phyloP scores from a whole-genome alignment of 257 asterid genomes.

The Petrea volubilis region DNA sequence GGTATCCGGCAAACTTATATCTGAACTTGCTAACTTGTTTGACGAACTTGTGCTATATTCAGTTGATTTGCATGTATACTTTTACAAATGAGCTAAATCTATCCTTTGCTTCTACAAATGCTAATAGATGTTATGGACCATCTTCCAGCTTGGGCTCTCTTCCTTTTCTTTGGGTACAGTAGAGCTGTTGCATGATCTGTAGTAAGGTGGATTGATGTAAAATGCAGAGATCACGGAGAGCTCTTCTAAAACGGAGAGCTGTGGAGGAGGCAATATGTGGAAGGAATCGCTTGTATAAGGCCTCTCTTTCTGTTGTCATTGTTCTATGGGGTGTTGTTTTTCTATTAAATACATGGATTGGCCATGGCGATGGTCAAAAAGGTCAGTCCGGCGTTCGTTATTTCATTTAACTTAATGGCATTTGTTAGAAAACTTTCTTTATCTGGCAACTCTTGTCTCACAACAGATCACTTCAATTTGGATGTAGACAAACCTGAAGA shows the following conservation, averaged over 20 bases:
- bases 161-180: not conserved
- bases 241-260: slow-evolving; percentile 94
- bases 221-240: slow-evolving; percentile 95
- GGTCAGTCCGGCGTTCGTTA: slow-evolving; percentile 49
- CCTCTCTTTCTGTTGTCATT: slow-evolving; percentile 61
- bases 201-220: slow-evolving; percentile 64
- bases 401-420: not conserved
- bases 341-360: slow-evolving; percentile 73
- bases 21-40: not conserved
- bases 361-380: slow-evolving; percentile 65
- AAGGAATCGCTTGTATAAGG: slow-evolving; percentile 53
- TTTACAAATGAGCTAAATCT: not conserved
- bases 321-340: slow-evolving; percentile 78
- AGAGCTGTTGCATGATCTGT: slow-evolving; percentile 28
- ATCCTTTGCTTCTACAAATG: not conserved
- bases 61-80: not conserved
- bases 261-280: slow-evolving; percentile 55
- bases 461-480: not conserved
- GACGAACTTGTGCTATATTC: not conserved
- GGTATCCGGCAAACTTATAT: not conserved
- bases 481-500: slow-evolving; percentile 50
- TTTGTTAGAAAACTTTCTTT: not conserved
- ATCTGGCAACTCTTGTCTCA: not conserved
- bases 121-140: not conserved
- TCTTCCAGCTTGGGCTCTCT: slow-evolving; percentile 19